Base-by-base conservation (phyloP, 2,329 filamentous ascomycete species). In the Davidsoniella eucalypti region DNA sequence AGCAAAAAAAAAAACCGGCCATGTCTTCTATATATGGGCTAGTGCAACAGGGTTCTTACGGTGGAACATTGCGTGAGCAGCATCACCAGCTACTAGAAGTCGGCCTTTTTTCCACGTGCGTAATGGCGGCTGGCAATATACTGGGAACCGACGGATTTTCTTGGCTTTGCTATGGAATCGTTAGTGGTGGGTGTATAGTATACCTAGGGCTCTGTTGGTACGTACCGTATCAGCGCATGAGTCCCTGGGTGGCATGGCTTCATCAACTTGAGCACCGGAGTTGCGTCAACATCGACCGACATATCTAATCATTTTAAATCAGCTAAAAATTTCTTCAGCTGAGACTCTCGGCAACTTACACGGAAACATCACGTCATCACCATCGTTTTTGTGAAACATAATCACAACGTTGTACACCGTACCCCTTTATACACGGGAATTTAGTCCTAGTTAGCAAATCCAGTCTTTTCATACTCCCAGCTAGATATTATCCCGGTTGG, bases 51-150 rank as follows among this genome's bases (percentile, higher is more conserved):
- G 18, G 26, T 4, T 42, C 38, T 49, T 49, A 49, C 47, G 38
- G n/a, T 38, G 64, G 9, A 66, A 59, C 61, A 65, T 66, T 0
- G 64, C 63, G 50, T 67, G 64, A 0, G 64, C 64, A 0, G 65
- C 62, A 41, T 67, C 65, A 5, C 65, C 65, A 12, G 60, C 59
- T 2, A 67, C 57, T 2, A 60, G 55, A 51, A 65, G 52, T 5
- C 56, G 57, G 0, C 57, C 63, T 36, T 59, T 61, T 12, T 54
- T 56, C 64, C 63, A 67, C 0, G 52, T 60, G 1, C 58, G 49
- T 2, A 66, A 55, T 0, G 64, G 64, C 1, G 55, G 52, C 16
- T 64, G 60, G 44, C 62, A 65, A 0, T 66, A 58, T 3, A 67
- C 52, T 1, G 63, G 61, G 61, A 63, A 66, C 21, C 58, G 58